phyloP scores from a whole-genome alignment of 306 rosid species.

The Quercus berberidifolia region DNA sequence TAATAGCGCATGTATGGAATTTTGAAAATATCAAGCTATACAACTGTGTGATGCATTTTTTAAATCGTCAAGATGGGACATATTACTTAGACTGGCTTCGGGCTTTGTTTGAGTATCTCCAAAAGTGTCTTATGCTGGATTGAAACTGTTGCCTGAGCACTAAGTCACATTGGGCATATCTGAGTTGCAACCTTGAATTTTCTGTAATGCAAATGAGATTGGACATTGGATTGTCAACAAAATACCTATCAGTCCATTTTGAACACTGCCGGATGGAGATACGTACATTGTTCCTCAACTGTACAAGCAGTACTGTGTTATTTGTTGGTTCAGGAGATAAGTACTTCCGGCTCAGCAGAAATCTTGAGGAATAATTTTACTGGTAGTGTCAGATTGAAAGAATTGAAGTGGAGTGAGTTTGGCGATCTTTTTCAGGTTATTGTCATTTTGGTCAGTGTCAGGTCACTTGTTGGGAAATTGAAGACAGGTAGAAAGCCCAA shows the following conservation, averaged over 20 bases:
- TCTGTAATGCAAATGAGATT: background rate
- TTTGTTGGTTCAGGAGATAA: slow-evolving; percentile 54
- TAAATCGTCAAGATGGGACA: background rate
- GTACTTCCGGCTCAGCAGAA: slow-evolving; percentile 52
- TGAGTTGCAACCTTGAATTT: background rate
- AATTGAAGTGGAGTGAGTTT: slow-evolving; percentile 53
- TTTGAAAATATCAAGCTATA: background rate
- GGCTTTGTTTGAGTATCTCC: background rate
- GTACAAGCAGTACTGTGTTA: slow-evolving; percentile 43
- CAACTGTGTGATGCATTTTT: background rate
- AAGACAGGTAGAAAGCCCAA: background rate
- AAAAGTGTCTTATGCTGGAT: background rate
- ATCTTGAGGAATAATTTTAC: slow-evolving; percentile 39
- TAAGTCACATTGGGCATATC: background rate
- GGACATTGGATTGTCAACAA: slow-evolving; percentile 50
- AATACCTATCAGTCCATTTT: slow-evolving; percentile 48
- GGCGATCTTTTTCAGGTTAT: slow-evolving; percentile 72
- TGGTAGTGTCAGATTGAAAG: slow-evolving; percentile 30
- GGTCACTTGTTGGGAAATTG: background rate
- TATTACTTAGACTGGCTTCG: background rate
- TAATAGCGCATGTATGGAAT: background rate
- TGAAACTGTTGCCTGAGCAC: background rate
- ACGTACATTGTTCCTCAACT: slow-evolving; percentile 56
- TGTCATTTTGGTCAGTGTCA: background rate
- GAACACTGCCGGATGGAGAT: slow-evolving; percentile 75